Conservation (phyloP, 441 rosid species). For the Populus trichocarpa region DNA sequence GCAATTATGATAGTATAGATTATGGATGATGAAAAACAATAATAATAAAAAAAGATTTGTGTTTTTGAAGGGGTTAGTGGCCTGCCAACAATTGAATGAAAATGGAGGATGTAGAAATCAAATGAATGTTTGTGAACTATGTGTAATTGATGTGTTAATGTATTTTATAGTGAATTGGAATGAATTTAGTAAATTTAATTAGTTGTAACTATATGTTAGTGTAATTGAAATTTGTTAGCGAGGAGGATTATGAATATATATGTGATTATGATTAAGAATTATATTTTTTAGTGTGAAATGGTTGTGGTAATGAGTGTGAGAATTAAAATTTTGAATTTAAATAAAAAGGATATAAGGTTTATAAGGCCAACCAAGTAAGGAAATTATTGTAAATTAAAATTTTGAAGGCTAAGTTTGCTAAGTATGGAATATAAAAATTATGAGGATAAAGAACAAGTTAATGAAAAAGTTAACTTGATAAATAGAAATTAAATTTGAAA, state of each 20-base stretch:
- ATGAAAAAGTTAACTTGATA: background rate
- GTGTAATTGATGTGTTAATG: background rate
- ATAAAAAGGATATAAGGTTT: background rate
- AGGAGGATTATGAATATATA: no score
- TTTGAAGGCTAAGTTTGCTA: background rate
- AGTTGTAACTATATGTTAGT: no score
- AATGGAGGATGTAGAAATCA: background rate
- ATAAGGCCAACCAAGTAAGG: background rate
- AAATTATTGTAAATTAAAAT: no score
- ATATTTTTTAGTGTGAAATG: background rate
- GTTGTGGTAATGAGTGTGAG: background rate
- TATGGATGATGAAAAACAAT: background rate
- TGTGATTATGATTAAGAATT: no score
- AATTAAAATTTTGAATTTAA: no score
- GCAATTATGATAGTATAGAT: background rate
- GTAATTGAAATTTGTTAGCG: no score
- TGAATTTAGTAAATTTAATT: no score
- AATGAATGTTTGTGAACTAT: background rate
- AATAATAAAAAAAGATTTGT: background rate
- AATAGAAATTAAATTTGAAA: no score
- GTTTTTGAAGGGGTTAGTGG: background rate
- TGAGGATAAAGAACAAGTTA: background rate
- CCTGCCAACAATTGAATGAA: background rate
- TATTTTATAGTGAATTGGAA: no score
- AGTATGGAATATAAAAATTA: no score